These are phyloP conservation scores for Coelastrella sp. DNA, from an alignment of 139 green algal genomes.

Conservation along the genomic window DNA sequence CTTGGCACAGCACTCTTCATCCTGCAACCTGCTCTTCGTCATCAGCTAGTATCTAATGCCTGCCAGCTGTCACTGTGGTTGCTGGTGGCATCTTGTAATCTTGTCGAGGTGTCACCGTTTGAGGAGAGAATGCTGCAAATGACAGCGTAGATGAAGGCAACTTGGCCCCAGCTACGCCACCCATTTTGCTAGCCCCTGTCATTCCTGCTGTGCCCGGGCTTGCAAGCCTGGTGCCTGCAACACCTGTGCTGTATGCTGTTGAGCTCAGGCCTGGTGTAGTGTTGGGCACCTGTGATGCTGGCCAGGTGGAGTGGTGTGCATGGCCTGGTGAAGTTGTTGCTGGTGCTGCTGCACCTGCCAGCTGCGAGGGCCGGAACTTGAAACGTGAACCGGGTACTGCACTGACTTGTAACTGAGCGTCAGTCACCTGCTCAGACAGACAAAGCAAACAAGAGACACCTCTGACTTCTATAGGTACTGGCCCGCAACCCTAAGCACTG, in stretches of 20 bases:
- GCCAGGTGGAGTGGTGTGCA: constrained; percentile 32
- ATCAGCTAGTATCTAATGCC: too few relatives aligned
- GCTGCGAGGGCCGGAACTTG: constrained; percentile 60
- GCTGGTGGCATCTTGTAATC: constrained; percentile 2
- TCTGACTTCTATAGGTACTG: too few relatives aligned
- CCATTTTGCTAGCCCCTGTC: constrained; percentile 11
- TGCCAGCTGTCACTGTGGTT: background rate
- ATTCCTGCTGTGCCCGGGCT: background rate
- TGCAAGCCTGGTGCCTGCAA: background rate
- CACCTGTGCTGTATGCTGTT: background rate
- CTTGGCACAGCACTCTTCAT: too few relatives aligned
- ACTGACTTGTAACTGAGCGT: constrained; percentile 73
- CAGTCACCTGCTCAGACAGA: constrained; percentile 88
- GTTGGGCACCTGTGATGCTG: background rate
- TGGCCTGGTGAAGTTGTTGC: background rate
- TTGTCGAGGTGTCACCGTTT: constrained; percentile 20
- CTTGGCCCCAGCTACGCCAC: background rate
- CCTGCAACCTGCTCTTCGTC: too few relatives aligned
- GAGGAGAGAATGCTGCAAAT: constrained; percentile 21
- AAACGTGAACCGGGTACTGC: constrained; percentile 63
- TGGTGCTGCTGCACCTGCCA: constrained; percentile 34
- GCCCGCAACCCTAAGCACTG: too few relatives aligned
- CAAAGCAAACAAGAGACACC: too few relatives aligned
- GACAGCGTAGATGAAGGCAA: background rate
- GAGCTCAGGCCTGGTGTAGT: constrained; percentile 24